Percentiles rank a stretch among this genome's conserved stretches.
phyloP scores from a whole-genome alignment of 371 early-diverging fungal species.

The Rhizopus arrhizus region DNA sequence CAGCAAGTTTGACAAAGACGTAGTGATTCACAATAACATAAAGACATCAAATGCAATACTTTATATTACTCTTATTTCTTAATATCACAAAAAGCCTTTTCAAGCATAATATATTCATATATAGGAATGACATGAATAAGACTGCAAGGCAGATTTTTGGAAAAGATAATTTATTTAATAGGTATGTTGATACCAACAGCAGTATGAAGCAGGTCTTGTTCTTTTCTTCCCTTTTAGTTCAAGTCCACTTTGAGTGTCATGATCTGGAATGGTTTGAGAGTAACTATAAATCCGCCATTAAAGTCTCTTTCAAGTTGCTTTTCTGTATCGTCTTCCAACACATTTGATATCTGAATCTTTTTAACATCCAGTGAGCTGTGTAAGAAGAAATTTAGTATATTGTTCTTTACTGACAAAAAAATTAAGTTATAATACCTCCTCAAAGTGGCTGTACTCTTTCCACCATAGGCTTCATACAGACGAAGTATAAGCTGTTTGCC shows the following conservation, averaged over 20 bases:
- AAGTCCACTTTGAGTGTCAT: conserved; percentile 46
- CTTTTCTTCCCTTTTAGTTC: not conserved
- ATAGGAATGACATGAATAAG: too few relatives aligned
- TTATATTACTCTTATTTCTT: too few relatives aligned
- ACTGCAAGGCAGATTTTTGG: too few relatives aligned
- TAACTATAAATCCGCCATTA: conserved; percentile 27
- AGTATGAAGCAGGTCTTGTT: too few relatives aligned
- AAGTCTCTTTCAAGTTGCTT: conserved; percentile 6
- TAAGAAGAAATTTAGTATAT: not conserved
- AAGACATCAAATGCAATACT: too few relatives aligned
- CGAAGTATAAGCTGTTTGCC: conserved; percentile 69
- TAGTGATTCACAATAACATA: too few relatives aligned
- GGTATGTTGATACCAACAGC: too few relatives aligned
- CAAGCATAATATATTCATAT: too few relatives aligned
- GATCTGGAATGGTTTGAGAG: conserved; percentile 54
- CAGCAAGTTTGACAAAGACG: too few relatives aligned
- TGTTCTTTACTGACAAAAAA: not conserved
- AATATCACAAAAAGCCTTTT: too few relatives aligned
- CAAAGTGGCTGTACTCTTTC: conserved; percentile 66
- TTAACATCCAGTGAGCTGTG: conserved; percentile 40
- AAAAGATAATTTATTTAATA: too few relatives aligned
- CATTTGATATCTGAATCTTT: conserved; percentile 42
- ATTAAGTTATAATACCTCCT: conserved; percentile 50
- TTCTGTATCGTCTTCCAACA: conserved; percentile 49
- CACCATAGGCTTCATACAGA: conserved; percentile 93